These are phyloP conservation scores for Aspergillus proliferans DNA, from an alignment of 2,329 filamentous ascomycete genomes.

Conservation along the genomic window DNA sequence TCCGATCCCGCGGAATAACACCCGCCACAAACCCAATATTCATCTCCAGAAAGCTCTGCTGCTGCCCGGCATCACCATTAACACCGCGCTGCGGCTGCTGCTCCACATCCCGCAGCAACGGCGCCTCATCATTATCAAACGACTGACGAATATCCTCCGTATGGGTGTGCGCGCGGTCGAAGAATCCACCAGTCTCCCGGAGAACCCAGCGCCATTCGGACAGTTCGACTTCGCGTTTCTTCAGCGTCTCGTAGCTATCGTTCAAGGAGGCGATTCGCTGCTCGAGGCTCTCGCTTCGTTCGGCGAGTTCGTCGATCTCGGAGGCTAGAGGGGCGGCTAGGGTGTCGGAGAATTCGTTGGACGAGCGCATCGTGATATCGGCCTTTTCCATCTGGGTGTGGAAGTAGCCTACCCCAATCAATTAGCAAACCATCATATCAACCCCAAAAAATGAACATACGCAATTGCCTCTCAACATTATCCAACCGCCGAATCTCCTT, in stretches of 20 bases:
- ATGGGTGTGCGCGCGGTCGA: slow-evolving; percentile 90
- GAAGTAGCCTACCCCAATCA: slow-evolving; percentile 68
- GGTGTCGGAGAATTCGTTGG: slow-evolving; percentile 82
- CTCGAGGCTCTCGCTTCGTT: slow-evolving; percentile 87
- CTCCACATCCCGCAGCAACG: slow-evolving; percentile 86
- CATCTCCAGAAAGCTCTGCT: slow-evolving; percentile 90
- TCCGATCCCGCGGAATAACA: slow-evolving; percentile 87
- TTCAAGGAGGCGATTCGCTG: slow-evolving; percentile 86
- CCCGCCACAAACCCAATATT: slow-evolving; percentile 98
- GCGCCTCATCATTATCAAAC: slow-evolving; percentile 80
- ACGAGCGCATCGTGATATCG: slow-evolving; percentile 74
- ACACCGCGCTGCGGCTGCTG: slow-evolving; percentile 59
- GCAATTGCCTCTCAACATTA: slow-evolving; percentile 95
- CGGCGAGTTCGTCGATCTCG: slow-evolving; percentile 92
- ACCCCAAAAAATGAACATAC: slow-evolving; percentile 50
- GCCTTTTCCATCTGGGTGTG: slow-evolving; percentile 93
- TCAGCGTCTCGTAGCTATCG: slow-evolving; percentile 96
- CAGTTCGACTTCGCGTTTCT: slow-evolving; percentile 93
- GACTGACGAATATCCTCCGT: slow-evolving; percentile 94
- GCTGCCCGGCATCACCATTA: slow-evolving; percentile 55
- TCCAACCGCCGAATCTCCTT: slow-evolving; percentile 95
- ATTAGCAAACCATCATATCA: slow-evolving; percentile 1
- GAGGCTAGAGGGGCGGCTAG: slow-evolving; percentile 82
- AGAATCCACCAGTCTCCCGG: slow-evolving; percentile 93
- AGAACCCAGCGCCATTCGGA: slow-evolving; percentile 98